Conservation (phyloP, 2,329 filamentous ascomycete genomes). For the Beauveria australis region DNA sequence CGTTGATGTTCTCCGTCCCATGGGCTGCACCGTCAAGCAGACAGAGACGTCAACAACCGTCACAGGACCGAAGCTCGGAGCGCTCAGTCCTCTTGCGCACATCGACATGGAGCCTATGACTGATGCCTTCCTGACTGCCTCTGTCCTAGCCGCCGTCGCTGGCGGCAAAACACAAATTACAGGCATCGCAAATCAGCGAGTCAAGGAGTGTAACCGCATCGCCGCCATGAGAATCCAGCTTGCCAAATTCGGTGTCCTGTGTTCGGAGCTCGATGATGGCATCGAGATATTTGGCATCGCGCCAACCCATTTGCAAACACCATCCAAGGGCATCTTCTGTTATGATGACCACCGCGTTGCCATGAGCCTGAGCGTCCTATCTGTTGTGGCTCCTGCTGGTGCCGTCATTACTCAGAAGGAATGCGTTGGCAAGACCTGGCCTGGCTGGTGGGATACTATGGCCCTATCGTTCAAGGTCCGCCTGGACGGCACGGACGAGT, state of each 20-base stretch:
- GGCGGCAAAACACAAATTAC: conserved; percentile 76
- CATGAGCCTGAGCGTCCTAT: conserved; percentile 94
- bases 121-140: conserved; percentile 92
- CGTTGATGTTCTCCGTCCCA: conserved; percentile 77
- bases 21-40: conserved; percentile 89
- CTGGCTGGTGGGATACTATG: conserved; percentile 93
- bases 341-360: conserved; percentile 97
- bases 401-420: conserved; percentile 81
- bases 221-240: conserved; percentile 91
- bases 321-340: conserved; percentile 68
- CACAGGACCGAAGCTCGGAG: conserved; percentile 70
- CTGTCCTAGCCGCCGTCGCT: conserved; percentile 84
- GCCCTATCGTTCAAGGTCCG: conserved; percentile 67
- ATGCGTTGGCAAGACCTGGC: conserved; percentile 96
- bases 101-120: conserved; percentile 99
- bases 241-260: conserved; percentile 83
- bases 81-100: conserved; percentile 65
- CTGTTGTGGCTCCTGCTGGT: conserved; percentile 60
- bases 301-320: conserved; percentile 39
- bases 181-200: conserved; percentile 93
- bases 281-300: conserved; percentile 61
- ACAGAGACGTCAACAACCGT: conserved; percentile 83
- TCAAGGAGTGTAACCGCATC: conserved; percentile 97
- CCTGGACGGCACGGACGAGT: conserved; percentile 64
- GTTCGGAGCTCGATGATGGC: conserved; percentile 87